Evolutionary conservation across 352 stramenopile genomes (phyloP).

Genomic region (Phytophthora nicotianae): DNA sequence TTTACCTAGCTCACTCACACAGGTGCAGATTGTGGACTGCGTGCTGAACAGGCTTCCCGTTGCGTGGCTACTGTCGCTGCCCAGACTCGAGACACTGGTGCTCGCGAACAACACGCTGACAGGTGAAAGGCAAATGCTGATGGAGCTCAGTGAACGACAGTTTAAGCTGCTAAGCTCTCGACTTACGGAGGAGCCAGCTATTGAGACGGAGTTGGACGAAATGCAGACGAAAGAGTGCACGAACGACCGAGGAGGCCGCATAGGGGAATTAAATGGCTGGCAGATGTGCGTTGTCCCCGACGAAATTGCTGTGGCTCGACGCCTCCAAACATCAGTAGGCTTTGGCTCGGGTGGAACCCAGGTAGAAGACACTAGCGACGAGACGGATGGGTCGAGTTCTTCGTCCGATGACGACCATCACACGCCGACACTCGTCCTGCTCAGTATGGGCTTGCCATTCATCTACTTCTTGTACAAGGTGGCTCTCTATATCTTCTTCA

Average conservation of each 20-base stretch:
- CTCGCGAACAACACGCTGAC: constrained; percentile 18
- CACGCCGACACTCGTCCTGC: constrained; percentile 38
- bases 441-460: constrained; percentile 39
- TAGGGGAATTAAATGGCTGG: constrained; percentile 17
- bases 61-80: constrained; percentile 17
- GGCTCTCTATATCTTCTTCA: constrained; percentile 43
- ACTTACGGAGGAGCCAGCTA: constrained; percentile 1
- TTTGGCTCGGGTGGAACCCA: constrained; percentile 7
- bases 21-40: constrained; percentile 34
- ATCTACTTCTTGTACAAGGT: constrained; percentile 51
- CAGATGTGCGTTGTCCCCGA: constrained; percentile 30
- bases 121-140: constrained; percentile 4
- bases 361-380: constrained; percentile 7
- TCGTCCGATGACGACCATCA: constrained; percentile 7
- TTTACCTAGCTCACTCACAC: constrained; percentile 26
- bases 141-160: constrained; percentile 28
- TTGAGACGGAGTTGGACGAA: background rate
- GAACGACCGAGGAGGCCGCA: constrained; percentile 11
- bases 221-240: constrained; percentile 8
- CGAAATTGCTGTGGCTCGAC: constrained; percentile 15
- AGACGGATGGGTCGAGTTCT: constrained; percentile 7
- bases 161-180: constrained; percentile 19
- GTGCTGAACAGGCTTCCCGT: constrained; percentile 26
- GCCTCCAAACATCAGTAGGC: constrained; percentile 8
- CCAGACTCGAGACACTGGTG: constrained; percentile 31